Percentiles rank a stretch among this genome's conserved stretches.
Conservation (phyloP, 345 rosid species). For the Viola odorata region DNA sequence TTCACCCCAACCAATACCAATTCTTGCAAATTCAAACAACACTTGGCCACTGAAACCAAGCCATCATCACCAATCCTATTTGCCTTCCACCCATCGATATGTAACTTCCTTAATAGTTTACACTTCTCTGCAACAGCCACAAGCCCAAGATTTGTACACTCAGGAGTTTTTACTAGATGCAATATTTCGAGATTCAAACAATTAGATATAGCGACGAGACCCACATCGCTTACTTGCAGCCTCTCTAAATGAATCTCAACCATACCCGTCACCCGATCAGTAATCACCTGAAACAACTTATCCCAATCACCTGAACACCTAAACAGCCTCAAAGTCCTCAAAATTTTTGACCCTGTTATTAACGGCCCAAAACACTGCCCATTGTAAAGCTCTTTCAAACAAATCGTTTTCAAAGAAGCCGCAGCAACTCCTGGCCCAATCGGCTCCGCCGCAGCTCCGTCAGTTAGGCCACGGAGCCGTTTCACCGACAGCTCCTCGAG, state of each 20-base stretch:
- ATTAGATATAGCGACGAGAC: constrained; percentile 47
- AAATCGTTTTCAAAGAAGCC: constrained; percentile 51
- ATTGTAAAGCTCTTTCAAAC: constrained; percentile 67
- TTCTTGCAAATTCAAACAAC: constrained; percentile 62
- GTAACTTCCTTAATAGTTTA: constrained; percentile 61
- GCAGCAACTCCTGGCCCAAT: constrained; percentile 62
- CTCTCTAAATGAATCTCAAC: constrained; percentile 69
- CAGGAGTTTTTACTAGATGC: constrained; percentile 66
- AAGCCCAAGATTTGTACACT: constrained; percentile 58
- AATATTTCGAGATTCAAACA: constrained; percentile 59
- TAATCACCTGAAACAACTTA: constrained; percentile 39
- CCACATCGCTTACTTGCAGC: constrained; percentile 59
- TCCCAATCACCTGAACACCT: constrained; percentile 91
- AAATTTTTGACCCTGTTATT: constrained; percentile 52
- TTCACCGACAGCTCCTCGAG: constrained; percentile 74
- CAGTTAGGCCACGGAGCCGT: constrained; percentile 67
- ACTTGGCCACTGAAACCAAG: constrained; percentile 45
- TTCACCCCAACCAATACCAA: constrained; percentile 67
- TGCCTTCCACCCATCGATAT: constrained; percentile 70
- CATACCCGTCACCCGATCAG: constrained; percentile 36
- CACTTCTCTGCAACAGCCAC: constrained; percentile 48
- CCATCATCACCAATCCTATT: constrained; percentile 70
- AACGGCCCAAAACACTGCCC: constrained; percentile 77
- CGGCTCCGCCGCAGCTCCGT: constrained; percentile 47
- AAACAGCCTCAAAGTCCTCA: constrained; percentile 60